A percentile compares a stretch with the other conserved stretches of the same genome.
Evolutionary conservation across 805 yeast species (phyloP).

Genomic region (Cyberlindnera maritima): DNA sequence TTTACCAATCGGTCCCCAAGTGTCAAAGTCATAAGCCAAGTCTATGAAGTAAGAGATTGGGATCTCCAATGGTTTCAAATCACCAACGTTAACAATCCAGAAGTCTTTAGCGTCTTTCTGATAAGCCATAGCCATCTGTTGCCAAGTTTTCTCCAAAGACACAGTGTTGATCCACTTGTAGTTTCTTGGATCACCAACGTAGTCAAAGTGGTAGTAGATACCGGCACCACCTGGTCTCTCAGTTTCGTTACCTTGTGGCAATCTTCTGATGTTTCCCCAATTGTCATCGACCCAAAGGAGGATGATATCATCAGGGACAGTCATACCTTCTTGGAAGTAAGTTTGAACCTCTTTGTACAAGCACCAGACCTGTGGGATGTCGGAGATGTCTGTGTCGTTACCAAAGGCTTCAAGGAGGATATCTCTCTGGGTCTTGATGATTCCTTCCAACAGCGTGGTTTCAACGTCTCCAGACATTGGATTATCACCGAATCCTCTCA

Average conservation of each 20-base stretch:
- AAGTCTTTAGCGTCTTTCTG: slow-evolving; percentile 11
- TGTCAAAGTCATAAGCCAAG: slow-evolving; percentile 13
- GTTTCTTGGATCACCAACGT: slow-evolving; percentile 16
- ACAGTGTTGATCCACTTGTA: slow-evolving; percentile 16
- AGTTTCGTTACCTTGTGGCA: slow-evolving; percentile 13
- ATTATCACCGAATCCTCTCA: slow-evolving; percentile 15
- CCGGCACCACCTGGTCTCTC: slow-evolving; percentile 15
- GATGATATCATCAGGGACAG: slow-evolving; percentile 13
- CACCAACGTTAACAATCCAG: slow-evolving; percentile 17
- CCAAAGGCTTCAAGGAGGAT: slow-evolving; percentile 9
- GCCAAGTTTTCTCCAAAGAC: slow-evolving; percentile 15
- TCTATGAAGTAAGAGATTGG: slow-evolving; percentile 16
- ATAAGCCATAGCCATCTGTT: slow-evolving; percentile 16
- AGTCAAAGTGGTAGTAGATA: slow-evolving; percentile 16
- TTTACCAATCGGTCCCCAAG: slow-evolving; percentile 6
- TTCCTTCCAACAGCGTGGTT: slow-evolving; percentile 8
- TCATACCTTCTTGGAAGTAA: slow-evolving; percentile 11
- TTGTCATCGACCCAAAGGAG: slow-evolving; percentile 15
- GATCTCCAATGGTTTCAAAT: slow-evolving; percentile 13
- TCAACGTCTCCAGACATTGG: slow-evolving; percentile 12
- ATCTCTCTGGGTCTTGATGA: slow-evolving; percentile 9
- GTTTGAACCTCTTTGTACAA: slow-evolving; percentile 15
- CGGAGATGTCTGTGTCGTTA: slow-evolving; percentile 9
- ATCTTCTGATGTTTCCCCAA: slow-evolving; percentile 16
- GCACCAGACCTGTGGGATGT: slow-evolving; percentile 16